These are phyloP conservation scores for Rhodotorula diobovata DNA, from an alignment of 768 basidiomycete species.

Conservation along the genomic window DNA sequence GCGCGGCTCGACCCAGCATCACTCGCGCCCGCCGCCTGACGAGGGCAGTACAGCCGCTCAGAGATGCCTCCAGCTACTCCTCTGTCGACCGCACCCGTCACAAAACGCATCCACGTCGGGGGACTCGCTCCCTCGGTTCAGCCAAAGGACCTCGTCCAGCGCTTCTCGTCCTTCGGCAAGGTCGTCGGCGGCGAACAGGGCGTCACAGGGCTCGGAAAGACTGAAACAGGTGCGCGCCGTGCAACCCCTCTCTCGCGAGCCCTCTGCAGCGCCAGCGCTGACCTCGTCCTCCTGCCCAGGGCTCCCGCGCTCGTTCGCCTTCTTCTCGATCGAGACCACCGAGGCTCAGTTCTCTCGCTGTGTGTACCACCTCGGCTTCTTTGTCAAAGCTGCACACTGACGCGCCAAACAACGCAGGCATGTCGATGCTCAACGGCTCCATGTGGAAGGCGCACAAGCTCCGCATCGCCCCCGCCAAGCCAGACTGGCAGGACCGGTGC, in stretches of 20 bases:
- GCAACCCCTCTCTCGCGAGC: not conserved
- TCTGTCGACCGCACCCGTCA: slow-evolving; percentile 9
- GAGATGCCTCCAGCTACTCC: not conserved
- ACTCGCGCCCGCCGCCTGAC: too few relatives aligned
- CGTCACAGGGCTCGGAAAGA: slow-evolving; percentile 20
- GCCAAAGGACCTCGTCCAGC: slow-evolving; percentile 27
- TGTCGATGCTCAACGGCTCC: slow-evolving; percentile 36
- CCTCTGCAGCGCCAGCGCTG: not conserved
- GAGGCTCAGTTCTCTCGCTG: slow-evolving; percentile 27
- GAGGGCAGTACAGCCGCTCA: not conserved
- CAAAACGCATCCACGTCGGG: slow-evolving; percentile 34
- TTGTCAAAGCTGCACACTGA: too few relatives aligned
- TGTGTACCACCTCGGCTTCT: not conserved
- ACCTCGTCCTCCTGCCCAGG: not conserved
- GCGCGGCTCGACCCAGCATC: too few relatives aligned
- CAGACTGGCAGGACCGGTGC: slow-evolving; percentile 20
- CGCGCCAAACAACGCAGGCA: slow-evolving; percentile 8
- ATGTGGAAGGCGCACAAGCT: slow-evolving; percentile 41
- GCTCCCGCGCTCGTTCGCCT: slow-evolving; percentile 26
- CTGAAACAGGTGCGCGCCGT: slow-evolving; percentile 14
- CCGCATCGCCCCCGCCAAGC: slow-evolving; percentile 27
- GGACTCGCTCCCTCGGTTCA: slow-evolving; percentile 22
- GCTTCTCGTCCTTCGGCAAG: slow-evolving; percentile 33
- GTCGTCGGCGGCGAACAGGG: slow-evolving; percentile 13
- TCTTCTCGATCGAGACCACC: slow-evolving; percentile 29